phyloP scores from a whole-genome alignment of 306 rosid genomes.

The Mucuna pruriens region DNA sequence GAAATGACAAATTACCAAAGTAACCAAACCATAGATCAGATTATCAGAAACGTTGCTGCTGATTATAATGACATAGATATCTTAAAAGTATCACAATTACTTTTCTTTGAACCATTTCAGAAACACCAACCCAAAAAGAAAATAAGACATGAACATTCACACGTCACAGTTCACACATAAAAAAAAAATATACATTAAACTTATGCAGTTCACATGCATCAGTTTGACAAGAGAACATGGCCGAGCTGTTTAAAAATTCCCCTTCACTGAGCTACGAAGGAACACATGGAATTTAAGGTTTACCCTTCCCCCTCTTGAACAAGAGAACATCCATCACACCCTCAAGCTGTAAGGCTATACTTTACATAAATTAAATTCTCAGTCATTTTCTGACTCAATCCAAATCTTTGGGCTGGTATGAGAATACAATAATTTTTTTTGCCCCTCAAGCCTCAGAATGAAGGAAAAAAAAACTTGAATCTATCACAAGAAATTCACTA shows the following conservation, averaged over 20 bases:
- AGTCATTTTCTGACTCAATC: slow-evolving; percentile 29
- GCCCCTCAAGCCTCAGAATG: slow-evolving; percentile 41
- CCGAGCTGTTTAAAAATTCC: neutral
- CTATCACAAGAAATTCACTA: slow-evolving; percentile 43
- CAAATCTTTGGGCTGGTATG: slow-evolving; percentile 27
- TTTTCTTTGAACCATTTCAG: neutral
- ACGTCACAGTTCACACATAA: neutral
- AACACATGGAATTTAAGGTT: slow-evolving; percentile 16
- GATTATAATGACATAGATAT: neutral
- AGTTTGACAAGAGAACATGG: neutral
- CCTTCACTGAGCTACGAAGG: slow-evolving; percentile 23
- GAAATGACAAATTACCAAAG: neutral
- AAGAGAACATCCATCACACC: slow-evolving; percentile 10
- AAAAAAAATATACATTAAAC: neutral
- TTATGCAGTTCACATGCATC: neutral
- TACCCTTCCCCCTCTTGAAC: neutral
- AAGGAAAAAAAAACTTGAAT: slow-evolving; percentile 44
- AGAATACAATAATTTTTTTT: slow-evolving; percentile 6
- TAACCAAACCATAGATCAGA: neutral
- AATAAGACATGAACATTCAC: neutral
- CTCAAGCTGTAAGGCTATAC: slow-evolving; percentile 29
- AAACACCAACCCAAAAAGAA: neutral
- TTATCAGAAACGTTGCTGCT: neutral
- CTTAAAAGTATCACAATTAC: neutral
- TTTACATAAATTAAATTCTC: slow-evolving; percentile 21